A percentile compares a stretch with the other conserved stretches of the same genome.
These are phyloP conservation scores for Phialophora tarda DNA, from an alignment of 2,329 filamentous ascomycete species.

Conservation along the genomic window DNA sequence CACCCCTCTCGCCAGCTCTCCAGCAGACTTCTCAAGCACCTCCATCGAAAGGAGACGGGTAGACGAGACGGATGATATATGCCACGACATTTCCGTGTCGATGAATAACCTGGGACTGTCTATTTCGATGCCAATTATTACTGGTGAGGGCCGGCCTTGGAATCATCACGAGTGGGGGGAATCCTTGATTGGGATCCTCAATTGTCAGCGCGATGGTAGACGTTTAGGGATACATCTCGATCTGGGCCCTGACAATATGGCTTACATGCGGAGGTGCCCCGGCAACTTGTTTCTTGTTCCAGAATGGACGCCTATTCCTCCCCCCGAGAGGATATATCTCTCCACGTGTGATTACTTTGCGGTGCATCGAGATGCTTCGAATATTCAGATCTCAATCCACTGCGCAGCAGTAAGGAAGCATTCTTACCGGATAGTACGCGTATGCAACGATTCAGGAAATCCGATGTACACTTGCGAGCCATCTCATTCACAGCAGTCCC, in stretches of 20 bases:
- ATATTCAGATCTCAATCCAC: not conserved
- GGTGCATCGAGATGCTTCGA: not conserved
- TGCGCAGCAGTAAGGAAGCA: not conserved
- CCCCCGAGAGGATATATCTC: not conserved
- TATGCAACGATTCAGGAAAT: not conserved
- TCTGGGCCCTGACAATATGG: not conserved
- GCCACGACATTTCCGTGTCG: not conserved
- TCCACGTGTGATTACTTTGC: not conserved
- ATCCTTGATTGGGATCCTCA: not conserved
- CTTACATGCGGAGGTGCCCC: not conserved
- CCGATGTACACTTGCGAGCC: not conserved
- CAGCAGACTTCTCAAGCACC: not conserved
- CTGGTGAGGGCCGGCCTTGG: not conserved
- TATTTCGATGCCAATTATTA: not conserved
- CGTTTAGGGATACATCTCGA: not conserved
- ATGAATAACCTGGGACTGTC: not conserved
- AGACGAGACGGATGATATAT: too few species aligned
- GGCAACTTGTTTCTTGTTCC: not conserved
- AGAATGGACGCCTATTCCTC: not conserved
- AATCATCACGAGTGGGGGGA: too few species aligned
- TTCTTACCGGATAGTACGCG: not conserved
- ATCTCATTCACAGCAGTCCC: not conserved
- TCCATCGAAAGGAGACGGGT: not conserved
- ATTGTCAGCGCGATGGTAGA: not conserved
- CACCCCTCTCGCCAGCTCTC: not conserved